Evolutionary conservation across 2,329 filamentous ascomycete species (phyloP).

Genomic region (Calonectria pseudoreteaudii): DNA sequence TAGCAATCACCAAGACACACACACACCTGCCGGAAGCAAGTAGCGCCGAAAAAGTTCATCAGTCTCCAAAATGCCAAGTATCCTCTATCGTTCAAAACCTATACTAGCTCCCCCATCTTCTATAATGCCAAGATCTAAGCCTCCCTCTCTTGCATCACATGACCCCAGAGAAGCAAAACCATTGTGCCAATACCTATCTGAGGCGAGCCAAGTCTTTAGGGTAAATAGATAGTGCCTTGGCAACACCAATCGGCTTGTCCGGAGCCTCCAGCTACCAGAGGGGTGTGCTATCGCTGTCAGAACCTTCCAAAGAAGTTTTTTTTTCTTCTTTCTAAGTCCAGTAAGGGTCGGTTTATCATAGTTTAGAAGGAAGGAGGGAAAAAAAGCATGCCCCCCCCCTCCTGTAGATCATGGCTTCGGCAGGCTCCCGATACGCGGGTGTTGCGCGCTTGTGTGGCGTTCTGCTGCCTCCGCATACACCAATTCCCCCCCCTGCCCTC

Average conservation of each 20-base stretch:
- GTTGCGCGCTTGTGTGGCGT: not conserved
- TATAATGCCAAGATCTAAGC: not conserved
- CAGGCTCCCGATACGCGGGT: not conserved
- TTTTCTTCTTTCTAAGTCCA: not conserved
- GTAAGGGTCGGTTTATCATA: not conserved
- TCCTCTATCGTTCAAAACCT: not conserved
- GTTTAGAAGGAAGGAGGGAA: too few species aligned
- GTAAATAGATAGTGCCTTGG: constrained; percentile 5
- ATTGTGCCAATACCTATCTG: not conserved
- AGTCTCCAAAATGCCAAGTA: not conserved
- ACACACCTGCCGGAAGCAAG: not conserved
- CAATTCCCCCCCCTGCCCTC: not conserved
- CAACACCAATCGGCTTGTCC: not conserved
- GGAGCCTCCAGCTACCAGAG: not conserved
- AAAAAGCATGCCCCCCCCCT: not conserved
- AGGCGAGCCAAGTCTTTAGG: not conserved
- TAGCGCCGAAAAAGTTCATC: not conserved
- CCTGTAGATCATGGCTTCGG: not conserved
- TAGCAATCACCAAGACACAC: too few species aligned
- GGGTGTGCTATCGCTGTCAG: not conserved
- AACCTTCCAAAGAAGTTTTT: not conserved
- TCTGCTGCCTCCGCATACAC: not conserved
- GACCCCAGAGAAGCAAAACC: not conserved
- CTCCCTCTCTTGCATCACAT: not conserved
- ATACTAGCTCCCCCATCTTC: not conserved